Conservation (phyloP, 371 early-diverging fungal genomes). For the Mucor sp. region DNA sequence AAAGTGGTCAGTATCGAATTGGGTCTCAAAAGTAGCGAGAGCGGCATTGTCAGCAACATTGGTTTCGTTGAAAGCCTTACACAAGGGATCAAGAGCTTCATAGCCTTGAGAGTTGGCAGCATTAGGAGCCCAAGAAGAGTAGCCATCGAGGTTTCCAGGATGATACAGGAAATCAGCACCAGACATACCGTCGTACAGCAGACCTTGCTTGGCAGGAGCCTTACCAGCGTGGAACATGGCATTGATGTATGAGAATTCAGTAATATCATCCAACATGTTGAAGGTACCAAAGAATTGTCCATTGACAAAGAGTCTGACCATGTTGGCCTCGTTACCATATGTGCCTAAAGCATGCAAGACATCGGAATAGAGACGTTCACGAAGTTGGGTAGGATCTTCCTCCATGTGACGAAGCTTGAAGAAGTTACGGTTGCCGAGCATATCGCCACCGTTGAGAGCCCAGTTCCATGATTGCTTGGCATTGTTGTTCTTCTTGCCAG, state of each 20-base stretch:
- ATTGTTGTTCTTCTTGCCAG: constrained; percentile 59
- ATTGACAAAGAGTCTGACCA: constrained; percentile 58
- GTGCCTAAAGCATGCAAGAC: constrained; percentile 51
- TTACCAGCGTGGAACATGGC: constrained; percentile 51
- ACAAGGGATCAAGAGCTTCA: constrained; percentile 42
- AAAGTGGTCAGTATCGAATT: constrained; percentile 48
- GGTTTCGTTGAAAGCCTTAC: constrained; percentile 42
- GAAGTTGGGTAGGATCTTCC: constrained; percentile 63
- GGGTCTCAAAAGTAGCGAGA: constrained; percentile 35
- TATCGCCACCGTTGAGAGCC: constrained; percentile 32
- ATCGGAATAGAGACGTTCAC: constrained; percentile 60
- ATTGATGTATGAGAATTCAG: constrained; percentile 48
- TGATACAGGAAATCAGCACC: constrained; percentile 53
- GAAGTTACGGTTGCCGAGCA: constrained; percentile 44
- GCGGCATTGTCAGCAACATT: constrained; percentile 42
- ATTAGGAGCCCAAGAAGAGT: constrained; percentile 37
- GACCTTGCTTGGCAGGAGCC: constrained; percentile 45
- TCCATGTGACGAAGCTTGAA: constrained; percentile 63
- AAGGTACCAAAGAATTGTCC: constrained; percentile 53
- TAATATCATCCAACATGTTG: constrained; percentile 56
- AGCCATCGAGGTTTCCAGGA: constrained; percentile 27
- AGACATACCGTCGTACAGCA: constrained; percentile 56
- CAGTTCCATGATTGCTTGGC: constrained; percentile 64
- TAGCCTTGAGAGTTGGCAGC: constrained; percentile 35
- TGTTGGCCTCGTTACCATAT: constrained; percentile 53